Evolutionary conservation across 345 rosid species (phyloP).

Genomic region (Linum tenue): DNA sequence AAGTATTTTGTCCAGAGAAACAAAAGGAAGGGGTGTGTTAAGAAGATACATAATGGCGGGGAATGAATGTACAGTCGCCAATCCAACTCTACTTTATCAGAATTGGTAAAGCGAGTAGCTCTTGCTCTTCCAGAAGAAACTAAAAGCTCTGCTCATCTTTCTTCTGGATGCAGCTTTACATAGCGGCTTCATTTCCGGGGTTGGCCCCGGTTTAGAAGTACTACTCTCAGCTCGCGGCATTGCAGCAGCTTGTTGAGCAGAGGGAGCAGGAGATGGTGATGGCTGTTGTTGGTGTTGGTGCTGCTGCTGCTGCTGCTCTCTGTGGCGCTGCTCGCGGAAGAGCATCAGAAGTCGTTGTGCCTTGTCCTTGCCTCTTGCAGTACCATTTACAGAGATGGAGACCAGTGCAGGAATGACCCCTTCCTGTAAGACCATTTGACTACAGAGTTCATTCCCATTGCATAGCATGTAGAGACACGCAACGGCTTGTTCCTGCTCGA

Average conservation of each 20-base stretch:
- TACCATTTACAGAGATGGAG: constrained; percentile 17
- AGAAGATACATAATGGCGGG: constrained; percentile 21
- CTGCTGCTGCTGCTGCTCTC: constrained; percentile 30
- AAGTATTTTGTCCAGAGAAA: constrained; percentile 16
- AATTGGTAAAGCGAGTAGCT: constrained; percentile 64
- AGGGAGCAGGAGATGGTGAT: constrained; percentile 25
- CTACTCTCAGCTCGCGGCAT: constrained; percentile 24
- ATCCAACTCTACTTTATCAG: constrained; percentile 8
- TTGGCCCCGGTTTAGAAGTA: constrained; percentile 20
- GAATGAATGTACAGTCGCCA: constrained; percentile 36
- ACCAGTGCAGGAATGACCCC: constrained; percentile 11
- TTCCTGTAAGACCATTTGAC: constrained; percentile 15
- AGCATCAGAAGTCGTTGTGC: constrained; percentile 18
- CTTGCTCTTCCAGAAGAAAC: constrained; percentile 81
- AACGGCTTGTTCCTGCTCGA: constrained; percentile 25
- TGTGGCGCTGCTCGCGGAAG: constrained; percentile 71
- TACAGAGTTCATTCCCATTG: constrained; percentile 3
- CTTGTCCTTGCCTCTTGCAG: constrained; percentile 11
- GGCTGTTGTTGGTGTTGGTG: neutral
- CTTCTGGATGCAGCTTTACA: constrained; percentile 64
- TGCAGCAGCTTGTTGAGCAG: neutral
- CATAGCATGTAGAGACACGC: constrained; percentile 20
- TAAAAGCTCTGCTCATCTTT: constrained; percentile 59
- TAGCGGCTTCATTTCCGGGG: constrained; percentile 39
- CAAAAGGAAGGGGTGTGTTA: constrained; percentile 17